phyloP scores from a whole-genome alignment of 805 yeast genomes.

The Pichia ethanolica region DNA sequence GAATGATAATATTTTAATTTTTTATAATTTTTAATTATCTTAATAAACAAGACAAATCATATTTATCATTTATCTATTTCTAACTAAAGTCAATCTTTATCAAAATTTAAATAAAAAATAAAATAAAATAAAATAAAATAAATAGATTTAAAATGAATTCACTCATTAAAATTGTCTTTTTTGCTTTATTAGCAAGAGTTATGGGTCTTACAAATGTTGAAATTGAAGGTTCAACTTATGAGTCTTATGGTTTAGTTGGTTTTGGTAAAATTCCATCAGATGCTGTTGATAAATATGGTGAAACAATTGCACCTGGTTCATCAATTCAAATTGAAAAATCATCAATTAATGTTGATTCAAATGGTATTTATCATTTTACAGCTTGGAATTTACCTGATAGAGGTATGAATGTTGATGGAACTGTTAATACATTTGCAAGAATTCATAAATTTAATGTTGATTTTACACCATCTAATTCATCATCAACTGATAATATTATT shows the following conservation, averaged over 20 bases:
- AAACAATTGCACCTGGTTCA: slow-evolving; percentile 29
- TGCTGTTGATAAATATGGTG: slow-evolving; percentile 23
- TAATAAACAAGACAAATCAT: no score
- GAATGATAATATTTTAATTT: no score
- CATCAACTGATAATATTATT: slow-evolving; percentile 17
- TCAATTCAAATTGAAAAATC: slow-evolving; percentile 21
- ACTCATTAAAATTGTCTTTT: slow-evolving; percentile 5
- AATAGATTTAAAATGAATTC: neutral
- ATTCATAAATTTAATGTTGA: slow-evolving; percentile 19
- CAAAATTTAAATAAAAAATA: no score
- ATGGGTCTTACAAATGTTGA: slow-evolving; percentile 13
- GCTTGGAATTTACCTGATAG: slow-evolving; percentile 28
- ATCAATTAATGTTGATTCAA: slow-evolving; percentile 15
- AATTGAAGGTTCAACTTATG: slow-evolving; percentile 19
- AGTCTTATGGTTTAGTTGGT: slow-evolving; percentile 24
- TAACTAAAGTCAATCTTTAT: no score
- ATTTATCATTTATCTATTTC: no score
- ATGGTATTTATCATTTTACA: slow-evolving; percentile 23
- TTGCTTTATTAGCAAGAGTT: slow-evolving; percentile 4
- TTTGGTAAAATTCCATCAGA: slow-evolving; percentile 23
- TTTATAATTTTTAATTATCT: no score
- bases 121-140: neutral
- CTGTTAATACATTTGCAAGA: slow-evolving; percentile 24
- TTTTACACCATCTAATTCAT: slow-evolving; percentile 20
- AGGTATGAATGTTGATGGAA: slow-evolving; percentile 29